phyloP scores from a whole-genome alignment of 2,329 filamentous ascomycete species.

The Diaporthe sp. region DNA sequence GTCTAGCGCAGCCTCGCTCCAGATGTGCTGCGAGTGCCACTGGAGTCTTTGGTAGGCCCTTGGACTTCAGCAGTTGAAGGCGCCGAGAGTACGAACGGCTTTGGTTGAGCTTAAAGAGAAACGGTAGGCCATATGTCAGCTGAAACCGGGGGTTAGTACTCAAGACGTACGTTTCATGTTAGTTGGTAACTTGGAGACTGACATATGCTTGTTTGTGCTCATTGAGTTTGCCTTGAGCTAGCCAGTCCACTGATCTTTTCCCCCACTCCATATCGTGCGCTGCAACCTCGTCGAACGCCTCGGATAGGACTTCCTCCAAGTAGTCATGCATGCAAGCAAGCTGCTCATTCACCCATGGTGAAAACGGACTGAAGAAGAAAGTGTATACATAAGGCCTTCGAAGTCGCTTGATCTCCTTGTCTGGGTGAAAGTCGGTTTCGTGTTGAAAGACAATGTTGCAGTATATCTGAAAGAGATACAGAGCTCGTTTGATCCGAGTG shows the following conservation, averaged over 20 bases:
- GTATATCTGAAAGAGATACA: conserved; percentile 28
- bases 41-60: neutral
- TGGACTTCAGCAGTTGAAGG: neutral
- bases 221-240: neutral
- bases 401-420: neutral
- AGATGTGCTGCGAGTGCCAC: neutral
- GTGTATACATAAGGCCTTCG: neutral
- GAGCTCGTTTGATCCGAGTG: neutral
- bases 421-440: neutral
- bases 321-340: conserved; percentile 24
- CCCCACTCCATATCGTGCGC: conserved; percentile 9
- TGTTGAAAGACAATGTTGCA: neutral
- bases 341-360: conserved; percentile 24
- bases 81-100: neutral
- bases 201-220: conserved; percentile 15
- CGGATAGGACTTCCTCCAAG: neutral
- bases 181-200: neutral
- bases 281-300: neutral
- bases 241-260: neutral
- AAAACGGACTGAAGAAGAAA: neutral
- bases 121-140: conserved; percentile 1
- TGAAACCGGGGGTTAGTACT: neutral
- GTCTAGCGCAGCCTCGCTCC: neutral
- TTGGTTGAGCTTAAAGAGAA: conserved; percentile 9
- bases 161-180: no score